Evolutionary conservation across 2,329 filamentous ascomycete species (phyloP), one percentile per base, ranked within the genome.

Genomic region (Xylaria hypoxylon): DNA sequence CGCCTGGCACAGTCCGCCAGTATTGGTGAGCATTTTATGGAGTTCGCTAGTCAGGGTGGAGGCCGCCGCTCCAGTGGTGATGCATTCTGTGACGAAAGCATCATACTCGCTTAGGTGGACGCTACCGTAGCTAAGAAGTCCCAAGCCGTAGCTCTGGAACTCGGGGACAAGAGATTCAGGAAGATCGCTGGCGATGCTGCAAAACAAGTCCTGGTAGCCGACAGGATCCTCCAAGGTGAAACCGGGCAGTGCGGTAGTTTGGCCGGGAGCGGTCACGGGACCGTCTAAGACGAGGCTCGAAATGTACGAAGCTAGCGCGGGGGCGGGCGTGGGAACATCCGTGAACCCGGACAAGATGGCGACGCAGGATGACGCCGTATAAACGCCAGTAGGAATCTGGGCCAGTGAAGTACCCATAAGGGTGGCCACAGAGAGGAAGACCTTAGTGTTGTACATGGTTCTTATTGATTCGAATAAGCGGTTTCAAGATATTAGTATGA

Each of bases 71-170:
- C 62, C 62, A 4, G 62, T 61, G 10, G 56, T 60, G 8, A 67
- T 26, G 7, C 64, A 67, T 0, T 67, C 11, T 8, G 64, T 67
- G 47, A 63, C 26, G 26, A 35, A 67, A 19, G 24, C 40, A 19
- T 67, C 59, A 10, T 63, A 67, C 5, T 26, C n/a, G 42, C 33
- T 55, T 26, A 67, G 42, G 22, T 63, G 64, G 15, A 31, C 44
- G 59, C 64, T 63, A 13, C 56, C 65, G 17, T 64, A 64, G 24
- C 50, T 64, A 19, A 64, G 44, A 19, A 67, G 56, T 1, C 8
- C 44, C 2, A 3, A 2, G 28, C 60, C 64, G 26, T 44, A 64
- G 50, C 26, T 52, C 50, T 67, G 26, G 8, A 67, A 67, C 0
- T 22, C 51, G 44, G 60, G 60, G 26, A 67, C n/a, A 4, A 60